Evolutionary conservation across 495 filamentous ascomycete species (phyloP).

Genomic region (Podospora pseudopauciseta): DNA sequence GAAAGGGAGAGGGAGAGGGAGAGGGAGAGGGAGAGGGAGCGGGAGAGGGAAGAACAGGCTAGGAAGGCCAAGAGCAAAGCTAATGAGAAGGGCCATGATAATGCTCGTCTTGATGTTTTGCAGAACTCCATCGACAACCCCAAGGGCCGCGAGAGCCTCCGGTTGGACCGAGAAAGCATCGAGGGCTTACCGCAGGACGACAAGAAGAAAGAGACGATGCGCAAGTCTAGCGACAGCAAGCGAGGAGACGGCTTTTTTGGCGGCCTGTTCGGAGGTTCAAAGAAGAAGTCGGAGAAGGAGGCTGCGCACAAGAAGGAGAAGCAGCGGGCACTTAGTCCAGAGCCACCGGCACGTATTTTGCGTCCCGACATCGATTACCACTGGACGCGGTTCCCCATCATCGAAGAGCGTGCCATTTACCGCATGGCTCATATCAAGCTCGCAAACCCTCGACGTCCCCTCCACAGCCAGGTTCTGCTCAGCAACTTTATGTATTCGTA

Average conservation of each 20-base stretch:
- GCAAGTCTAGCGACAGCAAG: conserved; percentile 73
- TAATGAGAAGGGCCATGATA: conserved; percentile 62
- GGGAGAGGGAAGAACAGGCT: conserved; percentile 52
- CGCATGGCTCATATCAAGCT: conserved; percentile 98
- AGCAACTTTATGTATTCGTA: conserved; percentile 99
- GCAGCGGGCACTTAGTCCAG: conserved; percentile 71
- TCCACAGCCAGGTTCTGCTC: conserved; percentile 93
- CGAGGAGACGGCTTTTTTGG: conserved; percentile 84
- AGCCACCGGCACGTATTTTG: conserved; percentile 66
- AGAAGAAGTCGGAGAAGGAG: conserved; percentile 68
- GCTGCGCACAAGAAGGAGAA: conserved; percentile 68
- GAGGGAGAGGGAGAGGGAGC: conserved; percentile 51
- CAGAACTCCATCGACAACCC: conserved; percentile 72
- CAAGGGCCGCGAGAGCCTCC: conserved; percentile 76
- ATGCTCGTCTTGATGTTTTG: conserved; percentile 73
- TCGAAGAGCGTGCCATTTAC: conserved; percentile 97
- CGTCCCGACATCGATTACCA: conserved; percentile 87
- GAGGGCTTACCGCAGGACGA: conserved; percentile 79
- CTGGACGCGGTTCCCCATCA: conserved; percentile 92
- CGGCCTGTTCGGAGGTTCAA: conserved; percentile 80
- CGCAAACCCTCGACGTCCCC: conserved; percentile 85
- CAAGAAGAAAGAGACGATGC: conserved; percentile 77
- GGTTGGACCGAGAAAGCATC: conserved; percentile 71
- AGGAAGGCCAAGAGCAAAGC: conserved; percentile 54
- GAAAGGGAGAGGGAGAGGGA: conserved; percentile 65